A percentile compares a stretch with the other conserved stretches of the same genome.
Evolutionary conservation across 2,329 filamentous ascomycete genomes (phyloP).

Genomic region (Akanthomyces dipterigenus): DNA sequence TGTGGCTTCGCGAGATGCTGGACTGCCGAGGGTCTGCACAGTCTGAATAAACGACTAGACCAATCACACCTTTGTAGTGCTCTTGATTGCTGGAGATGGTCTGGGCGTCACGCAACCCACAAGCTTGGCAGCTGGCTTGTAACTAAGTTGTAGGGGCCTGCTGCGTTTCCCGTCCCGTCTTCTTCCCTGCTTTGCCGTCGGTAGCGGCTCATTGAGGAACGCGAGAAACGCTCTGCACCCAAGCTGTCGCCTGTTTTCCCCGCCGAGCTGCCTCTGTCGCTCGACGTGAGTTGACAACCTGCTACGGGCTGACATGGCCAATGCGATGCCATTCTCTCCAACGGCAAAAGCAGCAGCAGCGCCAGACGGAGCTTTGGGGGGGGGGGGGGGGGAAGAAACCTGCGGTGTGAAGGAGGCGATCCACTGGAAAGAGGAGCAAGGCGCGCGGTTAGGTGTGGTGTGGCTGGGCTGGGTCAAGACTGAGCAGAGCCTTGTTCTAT

Average conservation of each 20-base stretch:
- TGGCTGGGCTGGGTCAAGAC: not conserved
- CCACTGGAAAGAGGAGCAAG: constrained; percentile 7
- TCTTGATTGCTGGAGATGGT: not conserved
- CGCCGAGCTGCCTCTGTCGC: not conserved
- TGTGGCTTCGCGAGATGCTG: not conserved
- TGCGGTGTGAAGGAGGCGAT: not conserved
- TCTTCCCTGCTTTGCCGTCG: not conserved
- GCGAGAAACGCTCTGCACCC: not conserved
- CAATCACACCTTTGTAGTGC: not conserved
- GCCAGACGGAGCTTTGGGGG: too few species aligned
- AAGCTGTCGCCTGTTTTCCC: not conserved
- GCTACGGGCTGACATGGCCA: not conserved
- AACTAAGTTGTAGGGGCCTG: too few species aligned
- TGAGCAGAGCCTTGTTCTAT: not conserved
- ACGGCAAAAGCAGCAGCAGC: too few species aligned
- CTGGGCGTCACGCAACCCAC: not conserved
- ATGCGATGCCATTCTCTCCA: not conserved
- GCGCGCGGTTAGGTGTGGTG: constrained; percentile 10
- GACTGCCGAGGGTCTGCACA: not conserved
- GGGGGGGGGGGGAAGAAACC: too few species aligned
- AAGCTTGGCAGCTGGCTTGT: not conserved
- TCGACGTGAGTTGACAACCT: too few species aligned
- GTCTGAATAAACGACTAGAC: not conserved
- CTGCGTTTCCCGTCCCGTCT: not conserved
- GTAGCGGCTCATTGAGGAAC: not conserved